Base-by-base conservation (phyloP, 148 eudicot genomes). In the Simmondsia chinensis region DNA sequence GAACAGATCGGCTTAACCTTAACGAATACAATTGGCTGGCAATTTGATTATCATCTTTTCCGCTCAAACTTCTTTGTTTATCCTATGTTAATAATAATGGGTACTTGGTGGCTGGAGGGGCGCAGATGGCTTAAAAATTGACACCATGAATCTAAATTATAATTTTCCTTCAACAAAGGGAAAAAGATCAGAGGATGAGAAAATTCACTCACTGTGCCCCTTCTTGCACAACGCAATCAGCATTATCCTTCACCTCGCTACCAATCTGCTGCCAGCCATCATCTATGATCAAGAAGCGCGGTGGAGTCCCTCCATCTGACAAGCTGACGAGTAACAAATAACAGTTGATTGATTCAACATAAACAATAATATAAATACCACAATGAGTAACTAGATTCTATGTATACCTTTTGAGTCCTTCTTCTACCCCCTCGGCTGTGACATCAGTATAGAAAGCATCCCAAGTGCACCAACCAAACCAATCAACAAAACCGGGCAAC, bases 391-490 rank as follows among this genome's bases (percentile, higher is more conserved):
- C 3, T 19, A 6, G 30, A 4, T 13, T 18, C 22, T 19, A 46
- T 13, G 3, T 39, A 17, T 41, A 82, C 96, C 93, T 87, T 45
- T 61, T 48, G 18, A 91, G 94, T 50, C 97, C 97, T 65, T 85
- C 79, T 18, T 91, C 83, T 56, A 85, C 94, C 20, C 94, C 95
- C 57, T 85, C 95, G 5, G 97, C 95, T 8, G 97, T 91, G 65
- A 91, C 95, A 68, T 91, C 88, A 9, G 95, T 91, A 70, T 91
- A 91, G 63, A 85, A 91, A 46, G 97, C 97, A 76, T 91, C 97
- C 97, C 97, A 91, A 9, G 97, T 91, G 54, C 97, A 91, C 97
- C 97, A 91, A 33, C 97, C 97, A 66, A 91, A 91, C 94, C 95
- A 91, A 63, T 91, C 95, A 20, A 91, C 52, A 44, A 85, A 73